Percentiles rank a stretch among this genome's conserved stretches.
Conservation (phyloP, 2,329 filamentous ascomycete species). For the Calonectria leucothoes region DNA sequence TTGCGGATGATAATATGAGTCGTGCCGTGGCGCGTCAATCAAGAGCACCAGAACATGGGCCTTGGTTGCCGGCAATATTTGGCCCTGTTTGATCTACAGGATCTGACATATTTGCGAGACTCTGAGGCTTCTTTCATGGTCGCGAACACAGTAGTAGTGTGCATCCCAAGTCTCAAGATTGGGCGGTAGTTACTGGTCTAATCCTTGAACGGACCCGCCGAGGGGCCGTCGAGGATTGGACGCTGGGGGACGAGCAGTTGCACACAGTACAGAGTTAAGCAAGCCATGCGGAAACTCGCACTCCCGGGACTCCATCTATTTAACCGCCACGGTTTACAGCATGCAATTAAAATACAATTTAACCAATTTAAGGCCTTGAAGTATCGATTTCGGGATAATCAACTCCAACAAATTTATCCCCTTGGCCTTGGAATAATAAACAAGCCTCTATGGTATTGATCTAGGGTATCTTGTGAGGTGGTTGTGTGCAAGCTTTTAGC, state of each 20-base stretch:
- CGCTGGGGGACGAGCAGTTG: too few relatives aligned
- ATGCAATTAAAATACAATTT: neutral
- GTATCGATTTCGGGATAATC: neutral
- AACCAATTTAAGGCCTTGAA: neutral
- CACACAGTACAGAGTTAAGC: neutral
- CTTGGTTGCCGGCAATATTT: neutral
- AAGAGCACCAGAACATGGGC: neutral
- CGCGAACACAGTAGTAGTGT: neutral
- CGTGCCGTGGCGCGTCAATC: neutral
- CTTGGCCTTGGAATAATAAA: neutral
- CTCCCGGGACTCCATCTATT: neutral
- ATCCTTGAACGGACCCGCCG: neutral
- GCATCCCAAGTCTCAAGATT: neutral
- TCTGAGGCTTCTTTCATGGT: neutral
- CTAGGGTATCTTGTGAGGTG: neutral
- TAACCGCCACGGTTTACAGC: neutral
- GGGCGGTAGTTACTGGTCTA: neutral
- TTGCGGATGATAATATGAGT: conserved; percentile 1
- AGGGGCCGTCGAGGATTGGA: neutral
- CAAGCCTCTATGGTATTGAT: neutral
- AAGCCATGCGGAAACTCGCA: neutral
- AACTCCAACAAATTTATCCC: neutral
- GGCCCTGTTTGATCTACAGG: conserved; percentile 16
- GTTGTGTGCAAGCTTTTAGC: neutral
- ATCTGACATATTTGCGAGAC: neutral